Evolutionary conservation across 495 filamentous ascomycete species (phyloP).

Genomic region (Aspergillus heteromorphus): DNA sequence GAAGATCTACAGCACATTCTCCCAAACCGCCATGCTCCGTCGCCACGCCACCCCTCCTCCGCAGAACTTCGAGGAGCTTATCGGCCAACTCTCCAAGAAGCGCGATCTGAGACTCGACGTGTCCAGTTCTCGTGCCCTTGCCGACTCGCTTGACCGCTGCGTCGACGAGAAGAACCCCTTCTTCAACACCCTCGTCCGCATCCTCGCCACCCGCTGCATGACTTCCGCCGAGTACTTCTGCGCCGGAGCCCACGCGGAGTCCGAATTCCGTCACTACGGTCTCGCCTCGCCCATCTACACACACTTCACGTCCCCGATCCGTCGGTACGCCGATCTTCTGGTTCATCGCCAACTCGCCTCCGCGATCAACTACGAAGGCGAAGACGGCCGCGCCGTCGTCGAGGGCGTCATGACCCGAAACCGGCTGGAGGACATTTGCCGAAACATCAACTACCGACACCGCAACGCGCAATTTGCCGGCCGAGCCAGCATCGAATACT

Average conservation of each 20-base stretch:
- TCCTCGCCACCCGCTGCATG: constrained; percentile 98
- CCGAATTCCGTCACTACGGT: constrained; percentile 95
- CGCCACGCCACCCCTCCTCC: constrained; percentile 88
- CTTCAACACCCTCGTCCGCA: constrained; percentile 96
- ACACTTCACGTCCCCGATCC: constrained; percentile 95
- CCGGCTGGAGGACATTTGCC: constrained; percentile 87
- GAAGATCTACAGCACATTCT: constrained; percentile 83
- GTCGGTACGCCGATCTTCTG: constrained; percentile 90
- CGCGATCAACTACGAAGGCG: constrained; percentile 82
- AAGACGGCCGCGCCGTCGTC: constrained; percentile 54
- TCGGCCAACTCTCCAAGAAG: constrained; percentile 81
- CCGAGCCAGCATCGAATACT: constrained; percentile 89
- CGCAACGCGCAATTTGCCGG: constrained; percentile 95
- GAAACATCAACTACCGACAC: constrained; percentile 96
- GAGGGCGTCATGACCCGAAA: constrained; percentile 64
- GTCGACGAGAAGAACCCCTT: constrained; percentile 80
- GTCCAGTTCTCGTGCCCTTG: constrained; percentile 83
- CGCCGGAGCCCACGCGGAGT: constrained; percentile 82
- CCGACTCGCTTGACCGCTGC: constrained; percentile 83
- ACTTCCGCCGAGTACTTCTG: constrained; percentile 98
- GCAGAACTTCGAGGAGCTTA: constrained; percentile 92
- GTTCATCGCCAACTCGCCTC: constrained; percentile 93
- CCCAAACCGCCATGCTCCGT: constrained; percentile 89
- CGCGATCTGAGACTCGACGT: constrained; percentile 69
- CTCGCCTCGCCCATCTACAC: constrained; percentile 96